Evolutionary conservation across 345 rosid genomes (phyloP).

Genomic region (Streptanthus diversifolius): DNA sequence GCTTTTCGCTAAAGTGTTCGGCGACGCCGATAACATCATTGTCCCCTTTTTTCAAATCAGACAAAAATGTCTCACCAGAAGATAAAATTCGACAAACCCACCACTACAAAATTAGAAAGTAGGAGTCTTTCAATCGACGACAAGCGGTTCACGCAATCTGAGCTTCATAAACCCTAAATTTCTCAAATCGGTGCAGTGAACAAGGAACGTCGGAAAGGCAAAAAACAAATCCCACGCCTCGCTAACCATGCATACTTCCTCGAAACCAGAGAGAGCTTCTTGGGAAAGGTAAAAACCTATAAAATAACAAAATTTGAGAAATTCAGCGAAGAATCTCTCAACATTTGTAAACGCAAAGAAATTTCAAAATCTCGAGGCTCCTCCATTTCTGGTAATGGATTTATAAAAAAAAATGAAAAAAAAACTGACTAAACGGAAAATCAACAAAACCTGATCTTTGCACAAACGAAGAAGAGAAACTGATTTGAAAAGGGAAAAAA

Average conservation of each 20-base stretch:
- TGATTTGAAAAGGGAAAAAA: neutral
- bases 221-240: neutral
- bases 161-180: conserved; percentile 37
- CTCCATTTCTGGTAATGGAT: conserved; percentile 15
- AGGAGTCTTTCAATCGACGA: conserved; percentile 7
- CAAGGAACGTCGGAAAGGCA: neutral
- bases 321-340: conserved; percentile 8
- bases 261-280: conserved; percentile 24
- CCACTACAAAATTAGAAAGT: conserved; percentile 7
- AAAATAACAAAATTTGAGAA: neutral
- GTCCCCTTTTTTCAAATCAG: neutral
- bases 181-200: conserved; percentile 19
- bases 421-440: conserved; percentile 12
- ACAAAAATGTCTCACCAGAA: conserved; percentile 11
- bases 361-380: conserved; percentile 23
- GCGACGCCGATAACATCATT: conserved; percentile 85
- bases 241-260: conserved; percentile 31
- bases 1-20: conserved; percentile 57
- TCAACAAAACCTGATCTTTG: conserved; percentile 23
- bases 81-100: conserved; percentile 1
- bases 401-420: neutral
- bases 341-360: conserved; percentile 15
- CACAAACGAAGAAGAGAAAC: conserved; percentile 7
- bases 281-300: neutral
- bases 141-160: conserved; percentile 19